Base-by-base conservation (phyloP, 768 basidiomycete genomes). In the Tylopilus felleus region DNA sequence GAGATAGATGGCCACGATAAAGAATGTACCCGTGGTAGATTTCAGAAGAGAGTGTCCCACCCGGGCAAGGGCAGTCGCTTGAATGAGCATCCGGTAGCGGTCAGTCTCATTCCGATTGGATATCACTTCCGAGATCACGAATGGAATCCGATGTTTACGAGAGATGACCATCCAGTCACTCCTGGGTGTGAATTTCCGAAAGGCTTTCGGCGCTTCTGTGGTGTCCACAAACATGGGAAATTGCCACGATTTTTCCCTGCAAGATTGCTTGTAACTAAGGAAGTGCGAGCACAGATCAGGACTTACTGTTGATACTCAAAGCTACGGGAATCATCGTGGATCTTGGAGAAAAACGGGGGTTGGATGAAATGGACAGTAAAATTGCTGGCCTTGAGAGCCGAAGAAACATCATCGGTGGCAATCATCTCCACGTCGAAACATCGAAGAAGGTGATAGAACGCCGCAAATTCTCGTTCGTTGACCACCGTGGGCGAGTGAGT, bases 181-280 rank as follows among this genome's bases (percentile, higher is more conserved):
- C 9, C 9, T 56, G 2, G 59, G 56, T 1, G 1, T 29, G n/a
- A 47, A 51, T 36, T 54, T 58, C 6, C 35, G 43, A 27, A 25
- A 56, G 10, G 12, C 0, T 5, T 53, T 19, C 8, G 0, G 48
- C 1, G 19, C 2, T 6, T 1, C 3, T 22, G 0, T 1, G 1
- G 45, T 19, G 9, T 41, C 31, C 5, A 64, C 16, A 22, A 64
- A 56, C 1, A 64, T 23, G 0, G 56, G 62, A 12, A 64, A 64
- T 5, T 4, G 2, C 62, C 51, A 64, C 1, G 25, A 9, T 17
- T 14, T 47, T 4, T 60, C 48, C 47, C 62, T 63, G 36, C n/a
- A 14, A 5, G 3, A 31, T 5, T 8, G 25, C 51, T 33, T 8
- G 12, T 21, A 25, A 28, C n/a, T 19, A 25, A 25, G 23, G 14